These are phyloP conservation scores for Chlorella sp. DNA, from an alignment of 139 green algal species.

Conservation along the genomic window DNA sequence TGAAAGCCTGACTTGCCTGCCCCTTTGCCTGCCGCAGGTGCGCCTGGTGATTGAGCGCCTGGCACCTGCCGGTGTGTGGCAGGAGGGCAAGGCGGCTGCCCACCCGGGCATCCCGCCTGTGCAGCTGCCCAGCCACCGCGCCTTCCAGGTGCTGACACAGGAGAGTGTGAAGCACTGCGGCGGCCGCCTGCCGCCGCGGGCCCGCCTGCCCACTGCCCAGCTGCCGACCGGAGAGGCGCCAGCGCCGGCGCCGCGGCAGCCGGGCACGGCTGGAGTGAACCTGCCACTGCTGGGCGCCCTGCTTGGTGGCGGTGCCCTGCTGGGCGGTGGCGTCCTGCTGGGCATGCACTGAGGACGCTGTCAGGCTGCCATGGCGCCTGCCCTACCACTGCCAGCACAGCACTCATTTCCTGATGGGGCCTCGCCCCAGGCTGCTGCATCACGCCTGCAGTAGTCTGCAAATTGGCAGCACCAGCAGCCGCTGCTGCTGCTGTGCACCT, in stretches of 20 bases:
- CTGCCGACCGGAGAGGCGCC: not conserved
- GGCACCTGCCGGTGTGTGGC: not conserved
- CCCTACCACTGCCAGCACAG: not conserved
- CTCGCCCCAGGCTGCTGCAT: not conserved
- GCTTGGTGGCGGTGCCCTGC: not conserved
- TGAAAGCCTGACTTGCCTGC: not conserved
- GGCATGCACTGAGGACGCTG: not conserved
- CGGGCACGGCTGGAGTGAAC: not conserved
- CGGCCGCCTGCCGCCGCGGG: not conserved
- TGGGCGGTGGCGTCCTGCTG: not conserved
- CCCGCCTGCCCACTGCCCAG: not conserved
- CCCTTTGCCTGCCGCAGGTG: not conserved
- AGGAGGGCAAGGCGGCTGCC: slow-evolving; percentile 3
- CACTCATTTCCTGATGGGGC: not conserved
- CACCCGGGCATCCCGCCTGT: not conserved
- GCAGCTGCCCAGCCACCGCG: not conserved
- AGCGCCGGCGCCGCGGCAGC: not conserved
- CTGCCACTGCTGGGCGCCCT: not conserved
- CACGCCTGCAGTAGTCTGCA: not conserved
- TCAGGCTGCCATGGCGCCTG: no score
- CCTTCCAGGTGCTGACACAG: not conserved
- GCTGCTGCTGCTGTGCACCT: not conserved
- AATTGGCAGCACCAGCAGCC: no score
- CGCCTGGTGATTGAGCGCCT: not conserved
- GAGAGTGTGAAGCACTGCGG: not conserved